Conservation (phyloP, 2,329 filamentous ascomycete genomes). For the Trichoderma lentiforme region DNA sequence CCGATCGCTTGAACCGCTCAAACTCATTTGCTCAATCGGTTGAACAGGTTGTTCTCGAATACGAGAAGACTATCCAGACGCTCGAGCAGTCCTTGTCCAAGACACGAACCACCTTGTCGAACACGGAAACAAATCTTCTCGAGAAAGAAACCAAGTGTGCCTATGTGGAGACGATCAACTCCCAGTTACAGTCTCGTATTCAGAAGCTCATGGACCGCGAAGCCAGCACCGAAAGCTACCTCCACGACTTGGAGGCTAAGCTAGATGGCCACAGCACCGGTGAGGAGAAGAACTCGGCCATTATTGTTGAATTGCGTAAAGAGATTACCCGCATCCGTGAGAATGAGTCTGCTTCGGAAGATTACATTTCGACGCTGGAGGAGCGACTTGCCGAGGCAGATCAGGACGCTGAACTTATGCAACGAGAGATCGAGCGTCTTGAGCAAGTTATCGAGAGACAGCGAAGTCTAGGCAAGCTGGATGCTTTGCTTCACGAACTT, state of each 20-base stretch:
- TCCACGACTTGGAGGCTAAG: conserved; percentile 86
- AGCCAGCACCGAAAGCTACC: conserved; percentile 84
- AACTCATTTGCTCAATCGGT: conserved; percentile 95
- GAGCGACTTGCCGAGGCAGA: conserved; percentile 93
- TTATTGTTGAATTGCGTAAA: conserved; percentile 83
- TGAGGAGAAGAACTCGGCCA: conserved; percentile 85
- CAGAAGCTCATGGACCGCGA: conserved; percentile 92
- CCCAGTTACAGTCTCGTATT: conserved; percentile 83
- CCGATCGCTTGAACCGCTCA: conserved; percentile 86
- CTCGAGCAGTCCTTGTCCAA: conserved; percentile 88
- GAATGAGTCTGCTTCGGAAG: conserved; percentile 85
- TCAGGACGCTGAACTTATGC: conserved; percentile 94
- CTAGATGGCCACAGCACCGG: conserved; percentile 87
- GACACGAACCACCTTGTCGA: conserved; percentile 78
- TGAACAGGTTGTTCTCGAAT: conserved; percentile 93
- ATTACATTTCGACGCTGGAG: conserved; percentile 95
- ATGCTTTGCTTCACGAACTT: conserved; percentile 86
- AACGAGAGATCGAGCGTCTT: conserved; percentile 88
- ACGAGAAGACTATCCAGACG: conserved; percentile 96
- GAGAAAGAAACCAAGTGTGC: conserved; percentile 94
- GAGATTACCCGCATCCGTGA: conserved; percentile 85
- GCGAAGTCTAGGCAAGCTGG: conserved; percentile 88
- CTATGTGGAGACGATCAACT: conserved; percentile 87
- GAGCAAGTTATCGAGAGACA: conserved; percentile 96
- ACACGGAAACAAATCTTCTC: conserved; percentile 78